Base-by-base conservation (phyloP, 805 yeast genomes). In the Schwanniomyces vanrijiae region DNA sequence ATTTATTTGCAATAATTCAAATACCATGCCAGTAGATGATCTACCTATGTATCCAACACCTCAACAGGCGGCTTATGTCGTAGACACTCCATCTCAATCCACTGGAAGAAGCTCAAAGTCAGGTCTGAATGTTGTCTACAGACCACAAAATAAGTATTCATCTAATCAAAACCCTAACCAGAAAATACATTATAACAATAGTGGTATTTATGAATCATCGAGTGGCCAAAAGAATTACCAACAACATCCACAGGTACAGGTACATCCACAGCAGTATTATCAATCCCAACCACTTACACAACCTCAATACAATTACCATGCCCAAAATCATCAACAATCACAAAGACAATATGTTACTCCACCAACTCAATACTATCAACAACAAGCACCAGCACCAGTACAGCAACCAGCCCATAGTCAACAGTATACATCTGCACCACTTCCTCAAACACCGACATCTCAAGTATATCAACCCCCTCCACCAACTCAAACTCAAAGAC, bases 41-140 rank as follows among this genome's bases (percentile, higher is more conserved):
- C 60, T 73, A 53, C 78, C 78, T 19, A 55, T 64, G 56, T 71
- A 70, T 54, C 78, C 77, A 5, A 73, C 78, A 21, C 78, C 78
- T 2, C 72, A 65, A 43, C 76, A 73, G 58, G 75, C 75, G 5
- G 61, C 73, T 3, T 64, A 68, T 48, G 60, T 58, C 14, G 60
- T 59, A 21, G 62, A 55, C 34, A 51, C 46, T 19, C 52, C 31
- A 22, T 50, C 46, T 6, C 46, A 45, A 3, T 25, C 24, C 16
- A 22, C 47, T 20, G 35, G 46, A 16, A 16, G 41, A 18, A 40
- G 52, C 16, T 37, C 43, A 31, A 50, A 47, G 37, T 46, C 49
- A 35, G 24, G 37, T 16, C 35, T 29, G 29, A 43, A 43, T 31
- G 37, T 41, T 14, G 34, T 42, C 10, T 46, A 44, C 28, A 47